Conservation (phyloP, 352 stramenopile species). For the Pythium plurisporium region DNA sequence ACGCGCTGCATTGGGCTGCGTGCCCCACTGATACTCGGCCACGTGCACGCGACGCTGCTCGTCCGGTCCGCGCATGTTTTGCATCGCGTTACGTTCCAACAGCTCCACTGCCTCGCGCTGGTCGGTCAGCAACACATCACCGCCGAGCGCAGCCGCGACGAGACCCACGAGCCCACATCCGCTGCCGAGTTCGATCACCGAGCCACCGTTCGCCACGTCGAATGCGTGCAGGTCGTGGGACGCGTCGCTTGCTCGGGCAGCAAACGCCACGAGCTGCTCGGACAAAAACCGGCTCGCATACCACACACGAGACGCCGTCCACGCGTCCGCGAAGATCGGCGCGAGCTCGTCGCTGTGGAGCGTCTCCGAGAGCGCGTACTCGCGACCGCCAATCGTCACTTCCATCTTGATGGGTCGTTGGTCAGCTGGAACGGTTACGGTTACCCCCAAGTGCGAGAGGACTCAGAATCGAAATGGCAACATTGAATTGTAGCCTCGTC, state of each 20-base stretch:
- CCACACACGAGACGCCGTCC: constrained; percentile 78
- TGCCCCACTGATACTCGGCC: constrained; percentile 64
- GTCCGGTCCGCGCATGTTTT: constrained; percentile 38
- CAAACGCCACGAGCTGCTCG: constrained; percentile 40
- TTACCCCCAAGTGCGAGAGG: too few species aligned
- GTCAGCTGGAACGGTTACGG: too few species aligned
- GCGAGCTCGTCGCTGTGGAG: constrained; percentile 62
- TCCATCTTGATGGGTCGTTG: constrained; percentile 14
- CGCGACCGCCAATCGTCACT: constrained; percentile 41
- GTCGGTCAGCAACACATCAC: constrained; percentile 66
- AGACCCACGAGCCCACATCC: constrained; percentile 73
- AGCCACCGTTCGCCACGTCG: constrained; percentile 17
- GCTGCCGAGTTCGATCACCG: constrained; percentile 75
- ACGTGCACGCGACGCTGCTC: constrained; percentile 39
- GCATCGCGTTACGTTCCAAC: constrained; percentile 46
- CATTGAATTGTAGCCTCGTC: too few species aligned
- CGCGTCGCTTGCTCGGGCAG: neutral
- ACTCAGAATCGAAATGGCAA: too few species aligned
- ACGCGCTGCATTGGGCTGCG: constrained; percentile 7
- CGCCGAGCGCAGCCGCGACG: constrained; percentile 58
- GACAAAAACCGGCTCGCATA: constrained; percentile 64
- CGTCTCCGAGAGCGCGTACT: constrained; percentile 73
- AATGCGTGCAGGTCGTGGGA: constrained; percentile 3
- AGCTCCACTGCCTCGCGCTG: constrained; percentile 65
- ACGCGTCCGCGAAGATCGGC: constrained; percentile 78